Evolutionary conservation across 192 early-diverging fungal genomes (phyloP).

Genomic region (Coemansia sp.): DNA sequence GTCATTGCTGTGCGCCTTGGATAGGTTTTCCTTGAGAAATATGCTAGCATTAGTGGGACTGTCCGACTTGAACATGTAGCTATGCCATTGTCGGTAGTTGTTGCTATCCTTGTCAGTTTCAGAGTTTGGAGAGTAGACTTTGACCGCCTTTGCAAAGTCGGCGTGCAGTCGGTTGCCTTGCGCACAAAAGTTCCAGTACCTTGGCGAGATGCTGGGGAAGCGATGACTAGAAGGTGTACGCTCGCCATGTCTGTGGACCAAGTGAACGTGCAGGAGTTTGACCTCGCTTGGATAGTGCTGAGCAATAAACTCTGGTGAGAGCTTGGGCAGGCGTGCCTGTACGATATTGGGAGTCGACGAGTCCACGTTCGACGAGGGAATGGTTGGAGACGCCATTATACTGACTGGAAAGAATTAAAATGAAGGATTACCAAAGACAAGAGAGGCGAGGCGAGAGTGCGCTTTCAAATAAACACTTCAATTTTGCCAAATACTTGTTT

Average conservation of each 20-base stretch:
- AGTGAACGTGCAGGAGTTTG: slow-evolving; percentile 51
- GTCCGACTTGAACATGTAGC: slow-evolving; percentile 28
- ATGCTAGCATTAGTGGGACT: slow-evolving; percentile 13
- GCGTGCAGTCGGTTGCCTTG: slow-evolving; percentile 28
- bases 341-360: neutral
- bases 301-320: slow-evolving; percentile 48
- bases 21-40: slow-evolving; percentile 22
- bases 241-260: slow-evolving; percentile 59
- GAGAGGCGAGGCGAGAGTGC: neutral
- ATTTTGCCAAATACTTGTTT: neutral
- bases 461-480: neutral
- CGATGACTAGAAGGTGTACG: slow-evolving; percentile 38
- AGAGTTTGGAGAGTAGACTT: neutral
- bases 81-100: slow-evolving; percentile 10
- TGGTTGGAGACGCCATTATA: slow-evolving; percentile 1
- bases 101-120: neutral
- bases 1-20: slow-evolving; percentile 14
- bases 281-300: slow-evolving; percentile 50
- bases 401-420: neutral
- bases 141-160: slow-evolving; percentile 36
- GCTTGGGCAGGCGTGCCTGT: slow-evolving; percentile 42
- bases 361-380: slow-evolving; percentile 14
- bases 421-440: neutral
- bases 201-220: slow-evolving; percentile 24
- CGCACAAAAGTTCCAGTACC: slow-evolving; percentile 52